Percentiles rank a stretch among this genome's conserved stretches.
These are phyloP conservation scores for Rubroboletus satanas DNA, from an alignment of 768 basidiomycete genomes.

Conservation along the genomic window DNA sequence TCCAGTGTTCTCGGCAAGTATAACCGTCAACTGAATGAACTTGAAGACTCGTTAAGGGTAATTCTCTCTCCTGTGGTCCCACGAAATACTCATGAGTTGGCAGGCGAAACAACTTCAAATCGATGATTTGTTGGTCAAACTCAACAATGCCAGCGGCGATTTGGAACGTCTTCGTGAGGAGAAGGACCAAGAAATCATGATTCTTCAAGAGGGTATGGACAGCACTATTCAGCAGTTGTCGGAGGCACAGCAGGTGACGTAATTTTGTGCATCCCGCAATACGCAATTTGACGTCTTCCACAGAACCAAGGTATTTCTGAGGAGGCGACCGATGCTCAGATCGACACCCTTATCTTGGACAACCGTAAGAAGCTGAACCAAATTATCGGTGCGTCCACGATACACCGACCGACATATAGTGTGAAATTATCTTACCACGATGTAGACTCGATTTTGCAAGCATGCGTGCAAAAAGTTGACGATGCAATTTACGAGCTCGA, in stretches of 20 bases:
- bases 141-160: constrained; percentile 72
- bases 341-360: constrained; percentile 94
- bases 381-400: constrained; percentile 69
- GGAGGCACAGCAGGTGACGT: constrained; percentile 78
- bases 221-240: constrained; percentile 82
- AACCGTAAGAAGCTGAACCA: constrained; percentile 97
- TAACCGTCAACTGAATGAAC: constrained; percentile 91
- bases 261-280: neutral
- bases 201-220: constrained; percentile 95
- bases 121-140: constrained; percentile 81
- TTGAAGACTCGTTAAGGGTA: constrained; percentile 94
- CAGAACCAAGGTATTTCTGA: constrained; percentile 83
- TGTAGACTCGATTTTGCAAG: constrained; percentile 91
- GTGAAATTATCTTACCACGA: constrained; percentile 9
- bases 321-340: constrained; percentile 92
- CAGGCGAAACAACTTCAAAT: constrained; percentile 96
- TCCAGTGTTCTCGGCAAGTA: constrained; percentile 86
- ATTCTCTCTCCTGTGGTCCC: constrained; percentile 19
- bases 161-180: constrained; percentile 84
- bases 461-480: constrained; percentile 95
- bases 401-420: neutral
- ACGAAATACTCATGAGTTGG: constrained; percentile 13
- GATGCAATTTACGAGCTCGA: constrained; percentile 97
- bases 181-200: constrained; percentile 95
- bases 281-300: constrained; percentile 2